A percentile compares a stretch with the other conserved stretches of the same genome.
Evolutionary conservation across 2,329 filamentous ascomycete genomes (phyloP).

Genomic region (Cladosporium sp.): DNA sequence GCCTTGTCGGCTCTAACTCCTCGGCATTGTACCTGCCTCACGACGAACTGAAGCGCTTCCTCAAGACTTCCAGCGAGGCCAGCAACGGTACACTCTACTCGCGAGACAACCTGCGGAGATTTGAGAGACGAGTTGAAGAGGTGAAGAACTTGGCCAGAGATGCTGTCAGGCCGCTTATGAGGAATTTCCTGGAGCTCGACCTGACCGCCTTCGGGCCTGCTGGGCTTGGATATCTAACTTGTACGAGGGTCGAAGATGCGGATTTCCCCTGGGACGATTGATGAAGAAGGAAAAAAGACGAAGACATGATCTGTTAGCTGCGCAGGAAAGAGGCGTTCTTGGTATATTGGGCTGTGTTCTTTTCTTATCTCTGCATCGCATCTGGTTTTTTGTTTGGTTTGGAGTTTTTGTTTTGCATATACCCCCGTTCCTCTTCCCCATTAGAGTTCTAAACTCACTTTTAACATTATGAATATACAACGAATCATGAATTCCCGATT

Average conservation of each 20-base stretch:
- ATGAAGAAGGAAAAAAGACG: not conserved
- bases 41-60: constrained; percentile 86
- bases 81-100: constrained; percentile 60
- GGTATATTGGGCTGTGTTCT: not conserved
- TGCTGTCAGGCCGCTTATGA: constrained; percentile 80
- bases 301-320: not conserved
- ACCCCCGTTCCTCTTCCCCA: not conserved
- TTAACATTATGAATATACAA: not conserved
- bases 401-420: not conserved
- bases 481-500: not conserved
- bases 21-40: constrained; percentile 70
- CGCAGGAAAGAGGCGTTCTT: not conserved
- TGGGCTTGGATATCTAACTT: constrained; percentile 63
- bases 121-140: constrained; percentile 86
- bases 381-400: not conserved
- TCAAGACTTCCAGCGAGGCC: constrained; percentile 73
- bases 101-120: constrained; percentile 79
- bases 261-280: constrained; percentile 63
- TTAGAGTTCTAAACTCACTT: not conserved
- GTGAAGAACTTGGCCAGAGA: constrained; percentile 82
- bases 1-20: constrained; percentile 66
- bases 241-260: constrained; percentile 60
- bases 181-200: constrained; percentile 81
- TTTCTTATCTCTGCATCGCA: not conserved
- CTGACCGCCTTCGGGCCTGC: constrained; percentile 41